Percentiles rank a stretch among this genome's conserved stretches.
phyloP scores from a whole-genome alignment of 2,329 filamentous ascomycete genomes.

The Lecanicillium sp. region DNA sequence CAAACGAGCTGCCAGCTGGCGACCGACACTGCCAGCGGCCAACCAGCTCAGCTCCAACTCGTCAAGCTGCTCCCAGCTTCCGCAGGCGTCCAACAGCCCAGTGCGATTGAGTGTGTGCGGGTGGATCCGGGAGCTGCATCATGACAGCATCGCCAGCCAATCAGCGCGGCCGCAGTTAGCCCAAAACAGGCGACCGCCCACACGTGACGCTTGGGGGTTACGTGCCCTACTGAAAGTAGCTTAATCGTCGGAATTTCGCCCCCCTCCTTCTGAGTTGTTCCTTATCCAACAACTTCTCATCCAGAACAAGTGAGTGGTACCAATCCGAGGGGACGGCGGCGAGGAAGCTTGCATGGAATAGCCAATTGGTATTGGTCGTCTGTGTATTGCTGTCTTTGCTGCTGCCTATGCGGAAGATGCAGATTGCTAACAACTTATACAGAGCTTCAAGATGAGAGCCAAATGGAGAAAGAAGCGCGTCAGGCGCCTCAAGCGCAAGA shows the following conservation, averaged over 20 bases:
- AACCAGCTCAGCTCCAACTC: neutral
- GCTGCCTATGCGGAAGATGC: neutral
- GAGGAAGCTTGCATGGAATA: constrained; percentile 3
- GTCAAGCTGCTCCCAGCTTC: neutral
- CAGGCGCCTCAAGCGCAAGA: constrained; percentile 98
- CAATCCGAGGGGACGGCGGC: neutral
- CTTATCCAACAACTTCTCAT: constrained; percentile 42
- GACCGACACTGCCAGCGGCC: neutral
- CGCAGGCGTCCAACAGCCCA: neutral
- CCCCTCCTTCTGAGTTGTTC: constrained; percentile 28
- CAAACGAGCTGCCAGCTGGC: neutral
- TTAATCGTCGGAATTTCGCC: constrained; percentile 26
- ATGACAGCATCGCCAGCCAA: constrained; percentile 2
- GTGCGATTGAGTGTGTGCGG: constrained; percentile 1
- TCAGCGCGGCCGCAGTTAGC: neutral
- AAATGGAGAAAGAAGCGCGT: constrained; percentile 99
- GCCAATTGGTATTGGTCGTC: constrained; percentile 1
- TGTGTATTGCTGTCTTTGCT: neutral
- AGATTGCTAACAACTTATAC: constrained; percentile 21
- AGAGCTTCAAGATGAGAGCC: constrained; percentile 68
- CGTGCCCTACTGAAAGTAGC: constrained; percentile 31
- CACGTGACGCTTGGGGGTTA: constrained; percentile 32
- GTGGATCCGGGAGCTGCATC: neutral
- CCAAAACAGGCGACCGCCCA: constrained; percentile 10
- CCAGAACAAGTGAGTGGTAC: constrained; percentile 33